A percentile compares a stretch with the other conserved stretches of the same genome.
Conservation (phyloP, 2,329 filamentous ascomycete species). For the Calonectria multiphialidica region DNA sequence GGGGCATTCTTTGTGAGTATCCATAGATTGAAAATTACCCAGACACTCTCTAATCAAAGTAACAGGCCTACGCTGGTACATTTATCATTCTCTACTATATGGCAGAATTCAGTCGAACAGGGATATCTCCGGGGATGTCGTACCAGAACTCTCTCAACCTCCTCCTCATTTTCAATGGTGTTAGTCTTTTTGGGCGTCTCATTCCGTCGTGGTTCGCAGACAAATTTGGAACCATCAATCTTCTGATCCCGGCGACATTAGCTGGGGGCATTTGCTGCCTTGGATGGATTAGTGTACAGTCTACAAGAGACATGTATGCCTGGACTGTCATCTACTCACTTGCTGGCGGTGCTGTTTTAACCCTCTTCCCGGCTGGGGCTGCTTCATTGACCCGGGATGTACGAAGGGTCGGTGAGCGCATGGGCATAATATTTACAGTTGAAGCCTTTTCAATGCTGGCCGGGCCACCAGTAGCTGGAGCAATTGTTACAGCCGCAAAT, state of each 20-base stretch:
- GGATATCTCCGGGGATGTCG: neutral
- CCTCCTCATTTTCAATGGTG: slow-evolving; percentile 7
- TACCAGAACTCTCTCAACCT: slow-evolving; percentile 8
- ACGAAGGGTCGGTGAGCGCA: neutral
- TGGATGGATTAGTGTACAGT: neutral
- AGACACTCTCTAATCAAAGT: neutral
- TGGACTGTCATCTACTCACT: slow-evolving; percentile 10
- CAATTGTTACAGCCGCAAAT: neutral
- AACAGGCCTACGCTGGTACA: neutral
- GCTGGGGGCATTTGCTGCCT: neutral
- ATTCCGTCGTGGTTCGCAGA: slow-evolving; percentile 3
- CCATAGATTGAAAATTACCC: too few species aligned
- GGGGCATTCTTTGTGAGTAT: neutral
- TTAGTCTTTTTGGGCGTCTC: neutral
- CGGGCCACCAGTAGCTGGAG: slow-evolving; percentile 6
- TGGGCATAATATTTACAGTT: neutral
- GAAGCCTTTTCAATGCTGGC: slow-evolving; percentile 3
- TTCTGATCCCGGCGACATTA: neutral
- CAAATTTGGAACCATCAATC: neutral
- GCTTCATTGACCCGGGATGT: neutral
- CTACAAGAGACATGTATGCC: neutral
- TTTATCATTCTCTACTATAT: slow-evolving; percentile 8
- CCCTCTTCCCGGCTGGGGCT: neutral
- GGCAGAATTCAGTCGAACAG: neutral
- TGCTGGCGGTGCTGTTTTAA: neutral